These are phyloP conservation scores for Tetratostichococcus sp. DNA, from an alignment of 139 green algal genomes.

Conservation along the genomic window DNA sequence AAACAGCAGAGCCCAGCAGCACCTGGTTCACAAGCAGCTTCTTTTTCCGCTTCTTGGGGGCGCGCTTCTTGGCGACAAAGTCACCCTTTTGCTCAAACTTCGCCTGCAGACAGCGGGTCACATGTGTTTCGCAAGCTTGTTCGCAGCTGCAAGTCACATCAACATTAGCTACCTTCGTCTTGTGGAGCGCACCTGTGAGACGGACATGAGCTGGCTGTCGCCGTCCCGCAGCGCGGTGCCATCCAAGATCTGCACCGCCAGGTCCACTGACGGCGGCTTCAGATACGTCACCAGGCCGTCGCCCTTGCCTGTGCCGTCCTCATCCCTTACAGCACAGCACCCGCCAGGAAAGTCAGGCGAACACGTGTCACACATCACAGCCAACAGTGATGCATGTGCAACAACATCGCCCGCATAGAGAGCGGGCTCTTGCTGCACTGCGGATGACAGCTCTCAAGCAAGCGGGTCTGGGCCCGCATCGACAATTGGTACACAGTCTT, in stretches of 20 bases:
- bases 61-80: constrained; percentile 49
- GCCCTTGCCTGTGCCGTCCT: constrained; percentile 71
- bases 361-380: no score
- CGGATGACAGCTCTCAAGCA: no score
- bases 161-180: no score
- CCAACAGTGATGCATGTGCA: no score
- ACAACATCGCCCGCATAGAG: no score
- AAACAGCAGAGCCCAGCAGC: no score
- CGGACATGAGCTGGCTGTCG: constrained; percentile 29
- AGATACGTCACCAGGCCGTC: constrained; percentile 89
- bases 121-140: no score
- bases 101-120: constrained; percentile 25
- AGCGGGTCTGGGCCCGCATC: no score
- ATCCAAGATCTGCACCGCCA: constrained; percentile 79
- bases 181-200: constrained; percentile 11
- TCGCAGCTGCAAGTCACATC: no score
- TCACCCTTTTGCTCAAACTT: constrained; percentile 82
- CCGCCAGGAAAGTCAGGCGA: no score
- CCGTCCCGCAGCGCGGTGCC: constrained; percentile 52
- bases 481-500: no score
- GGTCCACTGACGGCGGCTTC: constrained; percentile 70
- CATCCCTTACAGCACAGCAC: constrained; percentile 44
- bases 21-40: constrained; percentile 50
- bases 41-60: constrained; percentile 41
- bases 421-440: no score